Conservation (phyloP, 164 flowering plant species). For the Annona cherimola region DNA sequence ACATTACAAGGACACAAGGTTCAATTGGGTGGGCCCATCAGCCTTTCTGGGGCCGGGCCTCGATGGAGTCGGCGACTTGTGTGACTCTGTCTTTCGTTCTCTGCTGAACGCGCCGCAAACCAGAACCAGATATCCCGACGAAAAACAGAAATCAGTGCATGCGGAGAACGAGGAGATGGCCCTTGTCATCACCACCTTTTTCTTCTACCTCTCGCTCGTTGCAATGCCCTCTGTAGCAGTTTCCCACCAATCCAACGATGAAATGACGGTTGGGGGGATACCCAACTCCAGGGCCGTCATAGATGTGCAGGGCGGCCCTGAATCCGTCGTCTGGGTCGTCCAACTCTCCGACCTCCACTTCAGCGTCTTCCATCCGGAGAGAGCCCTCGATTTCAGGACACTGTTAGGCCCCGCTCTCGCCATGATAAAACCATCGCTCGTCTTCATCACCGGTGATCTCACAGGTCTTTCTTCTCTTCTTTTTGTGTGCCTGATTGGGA, state of each 20-base stretch:
- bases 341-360: conserved; percentile 98
- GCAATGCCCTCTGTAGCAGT: conserved; percentile 1
- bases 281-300: conserved; percentile 28
- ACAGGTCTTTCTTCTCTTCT: conserved; percentile 44
- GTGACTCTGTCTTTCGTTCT: neutral
- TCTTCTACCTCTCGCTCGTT: neutral
- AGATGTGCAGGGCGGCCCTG: conserved; percentile 48
- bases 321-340: conserved; percentile 74
- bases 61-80: neutral
- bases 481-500: neutral
- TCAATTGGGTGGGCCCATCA: too few species aligned
- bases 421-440: conserved; percentile 77
- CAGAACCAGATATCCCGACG: neutral
- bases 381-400: conserved; percentile 65
- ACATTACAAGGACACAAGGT: too few species aligned
- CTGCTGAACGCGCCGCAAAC: neutral
- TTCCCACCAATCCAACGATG: conserved; percentile 1
- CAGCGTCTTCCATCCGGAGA: conserved; percentile 80
- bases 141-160: neutral
- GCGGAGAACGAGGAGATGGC: neutral
- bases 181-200: neutral
- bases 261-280: conserved; percentile 3
- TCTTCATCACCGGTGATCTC: conserved; percentile 93
- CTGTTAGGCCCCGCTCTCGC: conserved; percentile 64
- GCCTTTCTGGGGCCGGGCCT: too few species aligned